Percentiles rank a stretch among this genome's conserved stretches.
Conservation (phyloP, 1,139 yeast species). For the Magnusiomyces sp. region DNA sequence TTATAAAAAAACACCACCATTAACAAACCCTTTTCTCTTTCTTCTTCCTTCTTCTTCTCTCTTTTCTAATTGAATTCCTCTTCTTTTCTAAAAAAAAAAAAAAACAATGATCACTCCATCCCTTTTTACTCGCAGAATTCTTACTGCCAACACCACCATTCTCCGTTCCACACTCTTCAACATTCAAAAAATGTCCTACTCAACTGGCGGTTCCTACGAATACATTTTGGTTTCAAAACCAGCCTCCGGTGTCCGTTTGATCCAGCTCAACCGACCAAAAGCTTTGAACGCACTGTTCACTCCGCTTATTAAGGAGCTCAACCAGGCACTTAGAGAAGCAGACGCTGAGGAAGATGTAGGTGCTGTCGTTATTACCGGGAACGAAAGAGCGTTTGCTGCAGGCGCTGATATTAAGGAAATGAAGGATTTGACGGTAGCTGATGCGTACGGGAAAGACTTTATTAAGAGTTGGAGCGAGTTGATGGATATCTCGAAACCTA, state of each 20-base stretch:
- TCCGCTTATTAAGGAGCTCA: constrained; percentile 37
- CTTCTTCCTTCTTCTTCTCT: no score
- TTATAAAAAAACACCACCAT: no score
- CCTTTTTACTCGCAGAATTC: not conserved
- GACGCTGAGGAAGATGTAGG: constrained; percentile 36
- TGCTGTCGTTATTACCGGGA: constrained; percentile 42
- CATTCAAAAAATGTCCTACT: constrained; percentile 13
- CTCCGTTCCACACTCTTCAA: not conserved
- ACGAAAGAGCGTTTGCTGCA: constrained; percentile 42
- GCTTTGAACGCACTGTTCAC: constrained; percentile 58
- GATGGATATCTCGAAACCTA: constrained; percentile 35
- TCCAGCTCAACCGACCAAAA: constrained; percentile 56
- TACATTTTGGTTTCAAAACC: constrained; percentile 36
- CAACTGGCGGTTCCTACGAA: constrained; percentile 32
- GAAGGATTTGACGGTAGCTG: constrained; percentile 35
- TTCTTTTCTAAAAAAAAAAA: no score
- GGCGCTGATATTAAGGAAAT: constrained; percentile 49
- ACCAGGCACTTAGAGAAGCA: constrained; percentile 35
- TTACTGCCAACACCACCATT: not conserved
- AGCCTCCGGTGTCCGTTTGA: constrained; percentile 36
- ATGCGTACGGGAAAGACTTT: constrained; percentile 32
- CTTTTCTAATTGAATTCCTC: no score
- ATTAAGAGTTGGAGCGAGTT: constrained; percentile 35
- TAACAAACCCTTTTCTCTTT: no score
- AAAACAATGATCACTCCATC: no score